Evolutionary conservation across 257 asterid genomes (phyloP).

Genomic region (Capsicum rhomboideum): DNA sequence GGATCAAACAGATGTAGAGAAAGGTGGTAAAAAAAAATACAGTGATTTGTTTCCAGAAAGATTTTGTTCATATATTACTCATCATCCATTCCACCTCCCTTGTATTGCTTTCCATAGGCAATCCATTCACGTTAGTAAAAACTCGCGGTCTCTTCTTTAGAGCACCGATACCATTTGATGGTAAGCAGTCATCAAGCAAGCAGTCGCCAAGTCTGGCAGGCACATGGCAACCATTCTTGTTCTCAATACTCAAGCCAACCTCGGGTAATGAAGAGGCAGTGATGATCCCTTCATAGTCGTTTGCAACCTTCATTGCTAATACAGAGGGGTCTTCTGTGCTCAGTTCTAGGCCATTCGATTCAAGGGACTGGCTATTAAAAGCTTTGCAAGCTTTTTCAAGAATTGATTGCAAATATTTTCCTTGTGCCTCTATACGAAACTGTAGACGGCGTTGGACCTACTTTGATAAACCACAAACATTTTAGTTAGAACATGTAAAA

Average conservation of each 20-base stretch:
- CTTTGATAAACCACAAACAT: neutral
- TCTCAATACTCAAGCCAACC: slow-evolving; percentile 13
- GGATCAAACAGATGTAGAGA: slow-evolving; percentile 1
- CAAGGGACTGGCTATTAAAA: neutral
- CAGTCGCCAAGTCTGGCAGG: slow-evolving; percentile 55
- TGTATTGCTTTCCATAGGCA: slow-evolving; percentile 32
- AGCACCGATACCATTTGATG: slow-evolving; percentile 33
- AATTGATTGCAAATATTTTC: slow-evolving; percentile 34
- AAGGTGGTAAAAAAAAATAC: neutral
- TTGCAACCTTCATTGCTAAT: slow-evolving; percentile 59
- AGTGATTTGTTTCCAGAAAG: neutral
- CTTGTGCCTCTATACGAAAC: slow-evolving; percentile 38
- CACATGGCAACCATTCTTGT: slow-evolving; percentile 15
- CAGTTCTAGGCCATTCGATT: slow-evolving; percentile 45
- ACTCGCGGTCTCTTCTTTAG: slow-evolving; percentile 55
- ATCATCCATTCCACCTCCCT: slow-evolving; percentile 64
- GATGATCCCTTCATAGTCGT: slow-evolving; percentile 30
- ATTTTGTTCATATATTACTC: slow-evolving; percentile 31
- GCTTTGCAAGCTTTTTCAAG: slow-evolving; percentile 30
- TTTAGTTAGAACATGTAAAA: neutral
- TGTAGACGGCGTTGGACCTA: slow-evolving; percentile 41
- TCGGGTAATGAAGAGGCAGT: slow-evolving; percentile 24
- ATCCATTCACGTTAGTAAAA: slow-evolving; percentile 23
- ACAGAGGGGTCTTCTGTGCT: slow-evolving; percentile 60
- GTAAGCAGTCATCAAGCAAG: slow-evolving; percentile 34